Base-by-base conservation (phyloP, 2,329 filamentous ascomycete genomes). In the Ciborinia camelliae region DNA sequence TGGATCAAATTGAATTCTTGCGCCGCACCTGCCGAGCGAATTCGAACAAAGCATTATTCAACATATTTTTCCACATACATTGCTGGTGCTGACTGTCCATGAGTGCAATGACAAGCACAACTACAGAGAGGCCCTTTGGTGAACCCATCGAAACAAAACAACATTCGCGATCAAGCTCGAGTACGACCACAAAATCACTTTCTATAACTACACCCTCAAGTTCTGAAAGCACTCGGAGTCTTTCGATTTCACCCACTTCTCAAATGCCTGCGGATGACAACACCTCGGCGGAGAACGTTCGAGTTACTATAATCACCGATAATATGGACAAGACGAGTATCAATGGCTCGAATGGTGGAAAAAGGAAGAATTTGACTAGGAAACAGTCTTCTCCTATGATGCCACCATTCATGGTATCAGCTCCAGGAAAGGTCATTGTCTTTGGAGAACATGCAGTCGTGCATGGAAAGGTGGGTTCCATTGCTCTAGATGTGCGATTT, bases 371-470 rank as follows among this genome's bases (percentile, higher is more conserved):
- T n/a, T 20, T 64, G 30, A 8, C 30, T 26, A 83, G 86, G 75
- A 88, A 85, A 71, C 78, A 81, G 67, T 88, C 86, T 14, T 85
- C 79, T 64, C 86, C 86, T 4, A 86, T 89, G 86, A 86, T 95
- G 79, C 93, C 94, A 51, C 82, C 93, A 67, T 99, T 99, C 76
- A 97, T 99, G 91, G 93, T 98, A 65, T 98, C 95, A 20, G 94
- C 96, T 2, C 95, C 95, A 0, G 96, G 94, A 69, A 99, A 99
- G 77, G 95, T 97, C 75, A 99, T 99, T 76, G 91, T 98, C 62
- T 98, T 94, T 79, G 95, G 95, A 70, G 95, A 99, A 77, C 95
- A 99, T 80, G 90, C 95, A 2, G 95, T 98, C n/a, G 95, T 99
- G 26, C 87, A 99, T 75, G 93, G 93, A 75, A 98, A 97, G 85